Percentiles rank a stretch among this genome's conserved stretches.
These are phyloP conservation scores for Paxillus involutus DNA, from an alignment of 768 basidiomycete species.

Conservation along the genomic window DNA sequence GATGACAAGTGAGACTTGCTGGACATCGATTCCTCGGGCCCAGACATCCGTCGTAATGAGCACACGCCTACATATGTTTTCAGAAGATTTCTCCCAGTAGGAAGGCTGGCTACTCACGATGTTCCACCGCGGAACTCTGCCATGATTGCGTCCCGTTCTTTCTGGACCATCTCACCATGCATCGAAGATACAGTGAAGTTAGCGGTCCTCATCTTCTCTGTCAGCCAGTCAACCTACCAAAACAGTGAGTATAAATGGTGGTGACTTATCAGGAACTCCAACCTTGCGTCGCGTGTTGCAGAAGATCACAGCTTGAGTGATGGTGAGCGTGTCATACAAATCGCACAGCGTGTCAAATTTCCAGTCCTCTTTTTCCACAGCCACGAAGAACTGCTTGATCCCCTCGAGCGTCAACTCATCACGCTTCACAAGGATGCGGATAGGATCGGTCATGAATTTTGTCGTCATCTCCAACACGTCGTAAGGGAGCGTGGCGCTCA, in stretches of 20 bases:
- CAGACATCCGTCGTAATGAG: conserved; percentile 96
- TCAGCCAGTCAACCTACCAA: conserved; percentile 90
- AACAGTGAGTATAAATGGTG: conserved; percentile 8
- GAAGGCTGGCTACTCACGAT: conserved; percentile 53
- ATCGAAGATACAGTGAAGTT: conserved; percentile 97
- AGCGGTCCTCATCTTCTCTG: conserved; percentile 98
- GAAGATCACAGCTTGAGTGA: conserved; percentile 99
- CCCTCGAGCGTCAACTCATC: conserved; percentile 97
- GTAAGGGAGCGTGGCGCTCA: conserved; percentile 94
- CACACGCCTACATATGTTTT: conserved; percentile 62
- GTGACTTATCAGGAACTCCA: conserved; percentile 12
- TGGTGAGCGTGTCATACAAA: conserved; percentile 96
- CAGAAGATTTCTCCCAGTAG: conserved; percentile 6
- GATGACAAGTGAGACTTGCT: conserved; percentile 96
- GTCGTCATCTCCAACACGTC: conserved; percentile 99
- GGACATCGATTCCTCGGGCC: conserved; percentile 98
- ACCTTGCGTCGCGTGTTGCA: conserved; percentile 98
- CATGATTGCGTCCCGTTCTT: conserved; percentile 96
- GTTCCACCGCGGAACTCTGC: conserved; percentile 92
- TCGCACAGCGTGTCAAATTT: conserved; percentile 98
- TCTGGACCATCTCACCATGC: conserved; percentile 97
- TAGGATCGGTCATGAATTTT: conserved; percentile 99
- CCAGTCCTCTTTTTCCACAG: conserved; percentile 99
- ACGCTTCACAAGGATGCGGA: conserved; percentile 98
- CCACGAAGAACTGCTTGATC: conserved; percentile 97